These are phyloP conservation scores for Paramecium sonneborni DNA, from an alignment of 73 alveolate species.

Conservation along the genomic window DNA sequence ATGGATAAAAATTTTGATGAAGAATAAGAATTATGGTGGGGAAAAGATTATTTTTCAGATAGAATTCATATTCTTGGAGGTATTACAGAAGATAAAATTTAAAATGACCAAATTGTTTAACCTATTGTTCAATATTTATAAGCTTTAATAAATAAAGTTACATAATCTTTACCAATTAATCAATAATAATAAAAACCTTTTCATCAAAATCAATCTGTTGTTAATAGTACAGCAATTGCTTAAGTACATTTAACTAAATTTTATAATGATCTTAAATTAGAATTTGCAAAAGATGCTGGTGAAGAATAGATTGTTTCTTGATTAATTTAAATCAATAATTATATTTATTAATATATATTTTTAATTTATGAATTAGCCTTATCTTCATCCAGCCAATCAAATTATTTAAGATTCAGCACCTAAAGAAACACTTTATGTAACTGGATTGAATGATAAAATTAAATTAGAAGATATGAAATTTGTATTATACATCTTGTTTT, in stretches of 20 bases:
- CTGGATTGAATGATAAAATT: slow-evolving; percentile 48
- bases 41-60: not conserved
- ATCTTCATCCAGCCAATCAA: slow-evolving; percentile 5
- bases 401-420: slow-evolving; percentile 26
- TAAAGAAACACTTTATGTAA: slow-evolving; percentile 36
- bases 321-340: not conserved
- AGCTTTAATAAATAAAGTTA: not conserved
- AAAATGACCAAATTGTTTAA: not conserved
- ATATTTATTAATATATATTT: not conserved
- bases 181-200: not conserved
- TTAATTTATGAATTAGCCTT: slow-evolving; percentile 38
- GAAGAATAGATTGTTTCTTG: not conserved
- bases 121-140: not conserved
- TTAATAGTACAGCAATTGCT: not conserved
- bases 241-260: not conserved
- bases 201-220: not conserved
- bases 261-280: not conserved
- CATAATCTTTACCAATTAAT: not conserved
- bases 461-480: slow-evolving; percentile 37
- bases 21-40: slow-evolving; percentile 14
- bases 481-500: not conserved
- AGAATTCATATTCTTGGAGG: not conserved
- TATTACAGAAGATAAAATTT: not conserved
- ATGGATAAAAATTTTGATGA: slow-evolving; percentile 7
- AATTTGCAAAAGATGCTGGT: not conserved